Conservation (phyloP, 1,284 basidiomycete species). For the Cutaneotrichosporon cutaneum region DNA sequence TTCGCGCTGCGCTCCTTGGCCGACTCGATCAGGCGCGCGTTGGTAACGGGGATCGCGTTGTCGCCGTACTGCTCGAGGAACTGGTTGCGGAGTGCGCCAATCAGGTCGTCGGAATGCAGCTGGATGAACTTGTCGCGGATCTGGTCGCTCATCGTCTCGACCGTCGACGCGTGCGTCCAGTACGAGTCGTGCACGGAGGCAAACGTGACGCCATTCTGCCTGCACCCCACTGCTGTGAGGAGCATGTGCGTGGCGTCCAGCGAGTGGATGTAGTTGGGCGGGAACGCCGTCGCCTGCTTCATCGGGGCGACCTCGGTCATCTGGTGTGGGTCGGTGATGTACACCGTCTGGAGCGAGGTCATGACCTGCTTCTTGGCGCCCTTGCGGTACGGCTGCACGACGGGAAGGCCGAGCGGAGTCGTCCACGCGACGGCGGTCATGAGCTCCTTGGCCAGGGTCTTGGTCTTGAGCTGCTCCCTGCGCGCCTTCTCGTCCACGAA, state of each 20-base stretch:
- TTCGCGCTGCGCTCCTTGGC: slow-evolving; percentile 16
- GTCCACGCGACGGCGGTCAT: slow-evolving; percentile 98
- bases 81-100: slow-evolving; percentile 60
- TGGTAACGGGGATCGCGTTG: slow-evolving; percentile 66
- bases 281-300: slow-evolving; percentile 96
- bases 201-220: slow-evolving; percentile 71
- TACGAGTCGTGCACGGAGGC: slow-evolving; percentile 98
- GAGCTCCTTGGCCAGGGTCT: slow-evolving; percentile 70
- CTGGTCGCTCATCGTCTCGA: slow-evolving; percentile 84
- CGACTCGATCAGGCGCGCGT: slow-evolving; percentile 26
- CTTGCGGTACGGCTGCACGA: slow-evolving; percentile 96
- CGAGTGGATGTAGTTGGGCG: slow-evolving; percentile 97
- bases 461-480: slow-evolving; percentile 9
- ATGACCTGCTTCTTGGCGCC: slow-evolving; percentile 71
- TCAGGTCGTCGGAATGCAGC: slow-evolving; percentile 82
- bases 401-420: slow-evolving; percentile 86
- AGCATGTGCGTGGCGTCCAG: slow-evolving; percentile 99
- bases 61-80: slow-evolving; percentile 75
- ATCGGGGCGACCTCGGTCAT: slow-evolving; percentile 75
- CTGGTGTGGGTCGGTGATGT: slow-evolving; percentile 81
- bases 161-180: slow-evolving; percentile 91
- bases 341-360: slow-evolving; percentile 88
- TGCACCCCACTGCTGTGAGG: slow-evolving; percentile 89
- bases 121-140: slow-evolving; percentile 94
- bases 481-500: neutral